phyloP scores from a whole-genome alignment of 495 filamentous ascomycete species.

The Penicillium angulare region DNA sequence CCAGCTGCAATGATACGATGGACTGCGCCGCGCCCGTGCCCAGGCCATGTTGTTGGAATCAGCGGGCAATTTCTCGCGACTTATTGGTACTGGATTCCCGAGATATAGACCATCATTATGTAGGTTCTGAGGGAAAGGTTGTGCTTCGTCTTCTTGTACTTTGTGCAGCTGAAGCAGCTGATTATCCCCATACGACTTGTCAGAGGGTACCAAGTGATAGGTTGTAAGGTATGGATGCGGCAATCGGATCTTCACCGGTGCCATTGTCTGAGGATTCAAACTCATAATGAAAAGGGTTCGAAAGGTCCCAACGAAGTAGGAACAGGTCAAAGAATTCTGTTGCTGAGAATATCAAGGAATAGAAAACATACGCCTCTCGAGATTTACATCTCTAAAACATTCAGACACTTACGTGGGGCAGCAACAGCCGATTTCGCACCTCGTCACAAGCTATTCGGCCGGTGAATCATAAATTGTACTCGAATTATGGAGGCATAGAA shows the following conservation, averaged over 20 bases:
- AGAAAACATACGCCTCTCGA: not conserved
- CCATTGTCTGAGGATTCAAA: slow-evolving; percentile 4
- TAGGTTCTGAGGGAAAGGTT: slow-evolving; percentile 12
- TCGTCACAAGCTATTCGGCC: no score
- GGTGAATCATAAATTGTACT: no score
- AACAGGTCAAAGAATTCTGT: not conserved
- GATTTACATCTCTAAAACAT: no score
- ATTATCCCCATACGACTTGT: not conserved
- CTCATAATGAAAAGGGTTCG: not conserved
- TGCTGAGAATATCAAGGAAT: not conserved
- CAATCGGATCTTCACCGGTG: slow-evolving; percentile 9
- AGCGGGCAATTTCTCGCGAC: slow-evolving; percentile 6
- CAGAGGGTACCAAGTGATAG: slow-evolving; percentile 9
- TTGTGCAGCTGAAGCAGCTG: slow-evolving; percentile 7
- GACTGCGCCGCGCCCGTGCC: slow-evolving; percentile 34
- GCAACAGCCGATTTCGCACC: not conserved
- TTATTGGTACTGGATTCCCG: not conserved
- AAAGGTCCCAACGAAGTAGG: no score
- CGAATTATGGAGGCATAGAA: not conserved
- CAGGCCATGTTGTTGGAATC: slow-evolving; percentile 33
- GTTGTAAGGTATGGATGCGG: slow-evolving; percentile 17
- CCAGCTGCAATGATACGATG: slow-evolving; percentile 23
- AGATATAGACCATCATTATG: slow-evolving; percentile 17
- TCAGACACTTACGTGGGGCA: not conserved
- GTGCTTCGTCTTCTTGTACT: slow-evolving; percentile 4